Evolutionary conservation across 2,329 filamentous ascomycete genomes (phyloP), one percentile per base, ranked within the genome.

Genomic region (Ilyonectria mors-panacis): DNA sequence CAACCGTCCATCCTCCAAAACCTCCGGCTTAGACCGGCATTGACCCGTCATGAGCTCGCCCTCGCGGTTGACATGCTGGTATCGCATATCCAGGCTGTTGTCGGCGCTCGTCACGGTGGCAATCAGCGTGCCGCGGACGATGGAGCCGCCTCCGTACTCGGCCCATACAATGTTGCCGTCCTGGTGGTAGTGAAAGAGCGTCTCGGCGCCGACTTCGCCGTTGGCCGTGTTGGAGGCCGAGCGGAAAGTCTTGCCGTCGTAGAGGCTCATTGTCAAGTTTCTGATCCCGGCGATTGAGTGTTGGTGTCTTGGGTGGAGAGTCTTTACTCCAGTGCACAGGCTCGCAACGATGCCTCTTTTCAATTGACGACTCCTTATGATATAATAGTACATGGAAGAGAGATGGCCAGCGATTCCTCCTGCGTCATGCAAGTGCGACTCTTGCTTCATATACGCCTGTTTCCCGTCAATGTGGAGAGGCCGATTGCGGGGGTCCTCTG

Each of bases 31-130:
- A 5, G 70, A 73, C 39, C 35, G 58, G 59, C 75, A 76, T 45
- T 60, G 62, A 2, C 73, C 73, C 42, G 75, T 76, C 75, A 76
- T 76, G 47, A 76, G 65, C 54, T 72, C 71, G 13, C 75, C 74
- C 2, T 63, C 37, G 12, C 39, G 42, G 56, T 77, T 74, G 53
- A 76, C 72, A 48, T 77, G 75, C 56, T 77, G 70, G 50, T 76
- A 75, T 15, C 75, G 74, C 73, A 75, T 75, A 48, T 76, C 75
- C 6, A 76, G 67, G 26, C 65, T 69, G 39, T 70, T 56, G 17
- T 70, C 67, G n/a, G 67, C 67, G 3, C 21, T 63, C 17, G 55
- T 44, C 30, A 75, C 70, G 6, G 67, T 67, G 42, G 72, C 74
- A 30, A 76, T 70, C 33, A 76, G 62, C 39, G 65, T 69, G 37